Base-by-base conservation (phyloP, 2,329 filamentous ascomycete species). In the Plectosphaerella sp. region DNA sequence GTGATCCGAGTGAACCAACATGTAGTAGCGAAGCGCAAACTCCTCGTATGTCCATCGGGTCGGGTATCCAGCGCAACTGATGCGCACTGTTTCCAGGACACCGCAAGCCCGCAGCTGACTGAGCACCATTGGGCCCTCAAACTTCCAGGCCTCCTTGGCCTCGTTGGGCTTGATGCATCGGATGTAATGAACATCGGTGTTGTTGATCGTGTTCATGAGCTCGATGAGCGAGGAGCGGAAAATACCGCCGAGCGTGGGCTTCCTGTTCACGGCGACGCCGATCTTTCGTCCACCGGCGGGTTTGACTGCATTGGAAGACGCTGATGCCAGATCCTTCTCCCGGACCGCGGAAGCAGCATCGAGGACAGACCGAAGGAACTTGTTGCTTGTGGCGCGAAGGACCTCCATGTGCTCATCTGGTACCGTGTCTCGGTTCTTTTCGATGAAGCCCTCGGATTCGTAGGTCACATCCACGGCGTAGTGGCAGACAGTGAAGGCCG, bases 111-210 rank as follows among this genome's bases (percentile, higher is more conserved):
- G 87, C 63, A 99, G 78, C 72, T 99, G 94, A 71, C 91, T 96
- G 55, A 99, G 81, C 60, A 99, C 94, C 94, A 99, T 99, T 3
- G 95, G 94, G 0, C 94, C 94, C 67, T 99, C 94, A 57, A 97
- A 99, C 63, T 95, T 93, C 94, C 94, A 99, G 0, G 94, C 84
- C 64, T 89, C 89, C 72, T 99, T 99, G 48, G 85, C 90, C 72
- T 99, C 94, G 67, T 99, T 99, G 33, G 94, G 94, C 74, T 99
- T 99, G 73, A 99, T 97, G 70, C 94, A 99, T 61, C 94, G 87
- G 66, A 99, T 99, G 72, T 99, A 99, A 72, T 99, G 94, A 18
- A 97, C 94, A 67, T 99, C 94, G 3, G 94, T 99, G 60, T 89
- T 92, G 71, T 95, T 96, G 72, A 99, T 99, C 5, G 94, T 99